phyloP scores from a whole-genome alignment of 345 rosid species.

The Rhodamnia argentea region DNA sequence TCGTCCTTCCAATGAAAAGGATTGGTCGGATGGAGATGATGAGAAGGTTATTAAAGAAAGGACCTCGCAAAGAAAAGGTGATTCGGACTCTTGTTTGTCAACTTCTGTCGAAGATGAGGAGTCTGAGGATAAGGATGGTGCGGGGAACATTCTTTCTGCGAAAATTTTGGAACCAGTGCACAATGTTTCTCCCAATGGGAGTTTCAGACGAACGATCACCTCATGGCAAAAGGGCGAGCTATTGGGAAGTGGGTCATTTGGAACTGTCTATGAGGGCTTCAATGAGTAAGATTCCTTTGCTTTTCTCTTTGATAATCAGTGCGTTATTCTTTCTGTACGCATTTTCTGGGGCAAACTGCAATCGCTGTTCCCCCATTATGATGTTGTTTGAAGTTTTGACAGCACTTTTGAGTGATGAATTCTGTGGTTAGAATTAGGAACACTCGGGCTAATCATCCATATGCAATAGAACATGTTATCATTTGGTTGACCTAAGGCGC shows the following conservation, averaged over 20 bases:
- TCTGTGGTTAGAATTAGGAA: background rate
- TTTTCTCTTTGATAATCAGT: background rate
- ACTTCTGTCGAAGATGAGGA: background rate
- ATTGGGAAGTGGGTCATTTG: conserved; percentile 31
- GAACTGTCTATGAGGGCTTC: conserved; percentile 24
- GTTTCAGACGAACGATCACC: conserved; percentile 2
- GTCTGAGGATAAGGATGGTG: background rate
- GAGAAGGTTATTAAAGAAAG: background rate
- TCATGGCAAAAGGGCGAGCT: conserved; percentile 30
- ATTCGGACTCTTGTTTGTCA: background rate
- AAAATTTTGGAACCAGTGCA: background rate
- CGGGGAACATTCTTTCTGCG: background rate
- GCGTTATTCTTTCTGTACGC: background rate
- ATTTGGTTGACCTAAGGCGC: too few relatives aligned
- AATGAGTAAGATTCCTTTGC: conserved; percentile 13
- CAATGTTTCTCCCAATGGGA: conserved; percentile 8
- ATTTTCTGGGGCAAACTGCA: background rate
- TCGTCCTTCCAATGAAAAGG: background rate
- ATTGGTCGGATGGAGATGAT: background rate
- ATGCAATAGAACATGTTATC: too few relatives aligned
- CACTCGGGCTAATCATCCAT: background rate
- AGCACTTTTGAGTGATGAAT: background rate
- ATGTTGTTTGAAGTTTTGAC: background rate
- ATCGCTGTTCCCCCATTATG: background rate
- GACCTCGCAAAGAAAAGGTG: background rate